These are phyloP conservation scores for Pythium vanterpoolii DNA, from an alignment of 352 stramenopile genomes.

Conservation along the genomic window DNA sequence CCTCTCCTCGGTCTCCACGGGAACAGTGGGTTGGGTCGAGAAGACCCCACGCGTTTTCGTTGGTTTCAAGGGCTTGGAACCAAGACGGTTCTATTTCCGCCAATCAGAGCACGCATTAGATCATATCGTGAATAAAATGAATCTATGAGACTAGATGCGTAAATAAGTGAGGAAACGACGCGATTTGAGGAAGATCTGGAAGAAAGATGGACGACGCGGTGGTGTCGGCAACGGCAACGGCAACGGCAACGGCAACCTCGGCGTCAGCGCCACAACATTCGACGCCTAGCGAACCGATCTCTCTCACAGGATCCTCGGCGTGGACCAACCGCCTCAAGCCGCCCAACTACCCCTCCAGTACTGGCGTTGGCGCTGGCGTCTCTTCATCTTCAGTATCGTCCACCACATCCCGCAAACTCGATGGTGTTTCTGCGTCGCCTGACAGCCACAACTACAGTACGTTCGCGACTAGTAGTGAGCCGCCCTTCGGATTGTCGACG, in stretches of 20 bases:
- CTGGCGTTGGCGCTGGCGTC: background rate
- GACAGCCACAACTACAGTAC: slow-evolving; percentile 18
- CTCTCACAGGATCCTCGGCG: slow-evolving; percentile 17
- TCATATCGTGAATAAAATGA: background rate
- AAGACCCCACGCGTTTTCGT: slow-evolving; percentile 16
- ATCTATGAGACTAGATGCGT: background rate
- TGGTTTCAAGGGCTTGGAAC: slow-evolving; percentile 22
- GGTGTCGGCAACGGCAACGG: background rate
- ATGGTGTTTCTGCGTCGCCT: background rate
- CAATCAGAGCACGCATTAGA: slow-evolving; percentile 4
- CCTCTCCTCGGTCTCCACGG: background rate
- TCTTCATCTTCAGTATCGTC: background rate
- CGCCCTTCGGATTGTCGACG: slow-evolving; percentile 51
- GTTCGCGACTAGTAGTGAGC: slow-evolving; percentile 13
- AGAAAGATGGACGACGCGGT: background rate
- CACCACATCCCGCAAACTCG: background rate
- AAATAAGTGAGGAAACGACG: slow-evolving; percentile 5
- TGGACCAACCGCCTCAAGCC: slow-evolving; percentile 22
- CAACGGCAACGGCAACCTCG: background rate
- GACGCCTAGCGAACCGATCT: slow-evolving; percentile 8
- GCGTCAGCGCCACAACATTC: background rate
- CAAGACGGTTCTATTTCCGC: slow-evolving; percentile 15
- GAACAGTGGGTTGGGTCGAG: background rate
- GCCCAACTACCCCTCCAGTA: slow-evolving; percentile 20
- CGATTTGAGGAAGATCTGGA: background rate